Percentiles rank a stretch among this genome's conserved stretches.
phyloP scores from a whole-genome alignment of 2,329 filamentous ascomycete species.

The Colletotrichum gloeosporioides region DNA sequence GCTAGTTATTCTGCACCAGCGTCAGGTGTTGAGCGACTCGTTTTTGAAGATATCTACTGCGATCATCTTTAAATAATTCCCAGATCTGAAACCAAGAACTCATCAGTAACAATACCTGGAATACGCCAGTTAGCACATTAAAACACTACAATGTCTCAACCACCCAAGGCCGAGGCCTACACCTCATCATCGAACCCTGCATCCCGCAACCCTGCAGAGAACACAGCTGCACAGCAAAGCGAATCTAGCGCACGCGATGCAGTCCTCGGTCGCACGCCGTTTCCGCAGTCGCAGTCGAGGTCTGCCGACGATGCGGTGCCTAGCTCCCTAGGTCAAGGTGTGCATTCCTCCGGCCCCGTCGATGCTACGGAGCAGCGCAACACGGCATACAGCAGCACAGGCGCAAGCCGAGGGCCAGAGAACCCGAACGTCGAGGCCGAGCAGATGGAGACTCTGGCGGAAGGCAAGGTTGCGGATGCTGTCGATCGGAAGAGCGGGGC shows the following conservation, averaged over 20 bases:
- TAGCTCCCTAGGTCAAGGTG: constrained; percentile 23
- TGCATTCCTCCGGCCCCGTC: constrained; percentile 22
- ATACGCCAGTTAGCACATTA: neutral
- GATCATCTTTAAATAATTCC: accelerated
- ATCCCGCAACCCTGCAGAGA: constrained; percentile 2
- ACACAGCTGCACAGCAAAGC: neutral
- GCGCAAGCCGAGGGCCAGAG: neutral
- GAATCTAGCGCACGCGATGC: constrained; percentile 6
- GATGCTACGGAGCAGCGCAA: constrained; percentile 22
- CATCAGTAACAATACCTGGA: neutral
- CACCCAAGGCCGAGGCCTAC: constrained; percentile 15
- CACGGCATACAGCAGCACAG: constrained; percentile 4
- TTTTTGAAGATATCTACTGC: neutral
- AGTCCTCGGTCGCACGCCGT: constrained; percentile 10
- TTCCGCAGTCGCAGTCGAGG: constrained; percentile 1
- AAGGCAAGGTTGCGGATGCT: constrained; percentile 30
- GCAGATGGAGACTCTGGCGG: constrained; percentile 26
- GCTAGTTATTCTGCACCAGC: neutral
- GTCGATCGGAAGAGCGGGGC: constrained; percentile 28
- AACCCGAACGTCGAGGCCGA: constrained; percentile 29
- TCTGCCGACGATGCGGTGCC: constrained; percentile 20
- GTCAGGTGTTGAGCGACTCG: neutral
- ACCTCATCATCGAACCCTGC: neutral
- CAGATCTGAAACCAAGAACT: neutral
- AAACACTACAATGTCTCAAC: neutral